Evolutionary conservation across 116 monocot genomes (phyloP).

Genomic region (Trichopus zeylanicus): DNA sequence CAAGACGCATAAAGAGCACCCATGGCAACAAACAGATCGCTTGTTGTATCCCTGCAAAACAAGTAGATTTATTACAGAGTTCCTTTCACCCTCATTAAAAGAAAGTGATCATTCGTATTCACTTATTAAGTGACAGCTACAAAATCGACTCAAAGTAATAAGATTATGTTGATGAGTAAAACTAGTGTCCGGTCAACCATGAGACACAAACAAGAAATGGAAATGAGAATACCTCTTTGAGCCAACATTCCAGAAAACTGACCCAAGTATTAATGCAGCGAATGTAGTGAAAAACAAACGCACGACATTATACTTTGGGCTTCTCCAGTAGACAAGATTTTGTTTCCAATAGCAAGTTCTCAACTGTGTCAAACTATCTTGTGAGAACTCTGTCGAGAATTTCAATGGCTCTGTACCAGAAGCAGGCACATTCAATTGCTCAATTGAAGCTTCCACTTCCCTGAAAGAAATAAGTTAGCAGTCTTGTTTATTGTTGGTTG

Average conservation of each 20-base stretch:
- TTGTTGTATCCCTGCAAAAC: conserved; percentile 25
- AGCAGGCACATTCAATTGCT: conserved; percentile 32
- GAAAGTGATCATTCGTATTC: too few species aligned
- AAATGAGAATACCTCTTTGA: conserved; percentile 17
- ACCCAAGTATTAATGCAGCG: conserved; percentile 32
- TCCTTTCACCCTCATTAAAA: too few species aligned
- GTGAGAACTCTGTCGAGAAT: conserved; percentile 34
- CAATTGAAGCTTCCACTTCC: conserved; percentile 29
- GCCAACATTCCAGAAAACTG: conserved; percentile 46
- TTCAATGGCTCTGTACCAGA: conserved; percentile 29
- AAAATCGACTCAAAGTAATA: too few species aligned
- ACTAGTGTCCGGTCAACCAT: too few species aligned
- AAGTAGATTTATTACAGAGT: neutral
- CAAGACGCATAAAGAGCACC: conserved; percentile 46
- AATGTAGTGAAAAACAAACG: conserved; percentile 42
- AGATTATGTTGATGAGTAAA: too few species aligned
- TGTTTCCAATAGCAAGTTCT: conserved; percentile 34
- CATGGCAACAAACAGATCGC: conserved; percentile 36
- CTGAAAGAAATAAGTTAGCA: conserved; percentile 4
- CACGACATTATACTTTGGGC: conserved; percentile 40
- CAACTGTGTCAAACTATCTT: conserved; percentile 28
- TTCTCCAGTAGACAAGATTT: conserved; percentile 54
- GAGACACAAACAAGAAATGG: neutral
- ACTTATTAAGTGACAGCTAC: too few species aligned
- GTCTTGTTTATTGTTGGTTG: neutral